These are phyloP conservation scores for Mycena indigotica DNA, from an alignment of 768 basidiomycete species.

Conservation along the genomic window DNA sequence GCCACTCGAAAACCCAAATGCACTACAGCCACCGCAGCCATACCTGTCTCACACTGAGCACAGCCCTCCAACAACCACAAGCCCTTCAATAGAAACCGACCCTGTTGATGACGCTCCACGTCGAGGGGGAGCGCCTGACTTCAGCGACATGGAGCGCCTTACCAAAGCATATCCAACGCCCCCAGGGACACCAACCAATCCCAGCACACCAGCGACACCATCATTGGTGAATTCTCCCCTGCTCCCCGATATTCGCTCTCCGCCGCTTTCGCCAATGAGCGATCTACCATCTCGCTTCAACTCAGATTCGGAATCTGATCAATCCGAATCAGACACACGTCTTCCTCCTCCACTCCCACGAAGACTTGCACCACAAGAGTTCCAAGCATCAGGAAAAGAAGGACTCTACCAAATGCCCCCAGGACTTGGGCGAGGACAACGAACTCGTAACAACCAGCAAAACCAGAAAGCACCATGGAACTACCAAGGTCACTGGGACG, in stretches of 20 bases:
- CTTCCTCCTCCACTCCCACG: background rate
- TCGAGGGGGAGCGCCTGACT: background rate
- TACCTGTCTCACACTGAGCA: background rate
- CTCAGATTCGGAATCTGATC: too few relatives aligned
- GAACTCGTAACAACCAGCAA: background rate
- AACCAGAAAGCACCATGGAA: background rate
- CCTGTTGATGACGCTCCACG: background rate
- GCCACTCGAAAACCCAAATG: background rate
- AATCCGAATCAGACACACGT: background rate
- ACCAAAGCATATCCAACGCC: background rate
- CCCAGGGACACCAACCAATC: background rate
- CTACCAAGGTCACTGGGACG: background rate
- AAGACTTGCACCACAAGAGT: background rate
- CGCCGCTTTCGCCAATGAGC: background rate
- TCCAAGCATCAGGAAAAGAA: slow-evolving; percentile 1
- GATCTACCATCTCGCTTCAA: background rate
- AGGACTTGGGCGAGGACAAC: background rate
- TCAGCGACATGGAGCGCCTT: background rate
- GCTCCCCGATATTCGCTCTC: background rate
- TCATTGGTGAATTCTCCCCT: too few relatives aligned
- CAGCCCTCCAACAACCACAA: too few relatives aligned
- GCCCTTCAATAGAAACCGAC: too few relatives aligned
- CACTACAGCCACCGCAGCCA: background rate
- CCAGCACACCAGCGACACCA: too few relatives aligned
- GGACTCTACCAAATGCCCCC: background rate